Evolutionary conservation across 1,284 basidiomycete species (phyloP), one percentile per base, ranked within the genome.

Genomic region (Takashimella tepidaria): DNA sequence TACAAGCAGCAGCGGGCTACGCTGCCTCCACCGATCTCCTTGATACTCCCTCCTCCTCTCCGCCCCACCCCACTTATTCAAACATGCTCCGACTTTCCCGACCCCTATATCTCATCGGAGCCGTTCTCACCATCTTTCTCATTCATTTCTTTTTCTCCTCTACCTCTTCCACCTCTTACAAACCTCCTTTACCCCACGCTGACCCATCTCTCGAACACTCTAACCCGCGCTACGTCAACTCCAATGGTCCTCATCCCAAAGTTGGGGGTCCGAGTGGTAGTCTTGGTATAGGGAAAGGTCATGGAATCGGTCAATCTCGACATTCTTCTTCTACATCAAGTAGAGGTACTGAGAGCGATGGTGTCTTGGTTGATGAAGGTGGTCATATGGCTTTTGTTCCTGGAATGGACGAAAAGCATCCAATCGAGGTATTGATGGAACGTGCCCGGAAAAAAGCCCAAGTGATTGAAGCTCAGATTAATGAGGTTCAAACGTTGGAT

Each of bases 351-450:
- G n/a, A n/a, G n/a, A n/a, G n/a, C n/a, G n/a, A 37, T 16, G 31
- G 16, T 8, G 16, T 61, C 12, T 49, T 55, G 10, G 41, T 61
- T 13, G 58, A 64, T 49, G 37, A 45, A 5, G 42, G 51, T 6
- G 66, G 66, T 2, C 26, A 57, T 12, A 47, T 60, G 5, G 31
- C 41, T 4, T 63, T 49, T 45, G 51, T 53, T 19, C 44, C 56
- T 0, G 45, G 49, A 11, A 20, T 37, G 27, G 41, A 57, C 21
- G 24, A 43, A 45, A 53, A 55, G 41, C 71, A 74, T 58, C 72
- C 71, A 1, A 64, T 74, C n/a, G 46, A 62, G 44, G 44, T 57
- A 12, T 54, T 73, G 24, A 66, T 73, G 6, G 58, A 64, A 31
- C 47, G 63, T 48, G 72, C 61, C 1, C 60, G 57, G 24, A 51